Percentiles rank a stretch among this genome's conserved stretches.
phyloP scores from a whole-genome alignment of 116 monocot species.

The Phalaenopsis hybrid region DNA sequence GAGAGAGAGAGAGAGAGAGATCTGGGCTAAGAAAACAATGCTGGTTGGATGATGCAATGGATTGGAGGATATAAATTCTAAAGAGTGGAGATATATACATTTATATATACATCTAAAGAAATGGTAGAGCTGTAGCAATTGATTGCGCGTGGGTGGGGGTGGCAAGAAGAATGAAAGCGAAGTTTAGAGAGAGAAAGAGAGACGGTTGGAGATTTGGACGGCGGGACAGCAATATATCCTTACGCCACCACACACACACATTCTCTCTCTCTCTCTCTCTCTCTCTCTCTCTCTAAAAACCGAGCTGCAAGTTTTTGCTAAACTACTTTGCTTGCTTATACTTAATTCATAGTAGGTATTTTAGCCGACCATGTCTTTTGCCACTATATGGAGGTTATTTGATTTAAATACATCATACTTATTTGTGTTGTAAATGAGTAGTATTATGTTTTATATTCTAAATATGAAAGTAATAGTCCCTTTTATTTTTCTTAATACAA shows the following conservation, averaged over 20 bases:
- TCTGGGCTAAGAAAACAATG: not conserved
- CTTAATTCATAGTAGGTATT: no score
- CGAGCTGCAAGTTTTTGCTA: not conserved
- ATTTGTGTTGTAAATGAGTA: no score
- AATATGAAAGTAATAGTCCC: no score
- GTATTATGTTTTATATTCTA: not conserved
- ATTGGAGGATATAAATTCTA: not conserved
- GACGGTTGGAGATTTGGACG: constrained; percentile 10
- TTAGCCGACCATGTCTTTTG: no score
- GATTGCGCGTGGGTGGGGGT: constrained; percentile 36
- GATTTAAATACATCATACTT: no score
- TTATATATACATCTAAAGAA: constrained; percentile 8
- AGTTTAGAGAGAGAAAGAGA: not conserved
- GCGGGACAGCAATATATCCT: constrained; percentile 9
- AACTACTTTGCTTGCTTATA: not conserved
- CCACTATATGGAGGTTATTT: no score
- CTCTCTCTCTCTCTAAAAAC: not conserved
- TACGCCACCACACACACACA: not conserved
- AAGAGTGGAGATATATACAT: not conserved
- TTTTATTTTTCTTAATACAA: no score
- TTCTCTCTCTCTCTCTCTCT: constrained; percentile 2
- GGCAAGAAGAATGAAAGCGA: constrained; percentile 7
- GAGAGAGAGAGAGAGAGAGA: constrained; percentile 2
- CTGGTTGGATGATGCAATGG: not conserved
- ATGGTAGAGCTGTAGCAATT: constrained; percentile 13